A percentile compares a stretch with the other conserved stretches of the same genome.
These are phyloP conservation scores for Lepidium africanum DNA, from an alignment of 345 rosid genomes.

Conservation along the genomic window DNA sequence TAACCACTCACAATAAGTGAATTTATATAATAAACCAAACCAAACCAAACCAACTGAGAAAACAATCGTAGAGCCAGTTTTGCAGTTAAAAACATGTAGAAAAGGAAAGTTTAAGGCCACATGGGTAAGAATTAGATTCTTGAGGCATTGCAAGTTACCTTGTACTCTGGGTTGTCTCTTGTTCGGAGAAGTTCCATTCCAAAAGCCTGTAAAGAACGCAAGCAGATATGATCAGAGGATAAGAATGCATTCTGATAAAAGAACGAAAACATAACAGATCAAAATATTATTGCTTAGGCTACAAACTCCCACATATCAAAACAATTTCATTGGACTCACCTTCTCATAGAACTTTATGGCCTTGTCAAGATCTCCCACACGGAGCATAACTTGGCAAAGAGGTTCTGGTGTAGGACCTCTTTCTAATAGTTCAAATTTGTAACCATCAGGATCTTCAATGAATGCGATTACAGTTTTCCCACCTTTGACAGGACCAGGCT, in stretches of 20 bases:
- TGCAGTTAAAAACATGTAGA: background rate
- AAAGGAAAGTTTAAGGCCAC: background rate
- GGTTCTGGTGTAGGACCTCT: constrained; percentile 99
- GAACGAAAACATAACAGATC: background rate
- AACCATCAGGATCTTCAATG: constrained; percentile 96
- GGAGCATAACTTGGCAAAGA: constrained; percentile 97
- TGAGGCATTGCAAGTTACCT: constrained; percentile 40
- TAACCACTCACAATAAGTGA: background rate
- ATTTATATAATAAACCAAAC: background rate
- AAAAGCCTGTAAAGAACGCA: constrained; percentile 53
- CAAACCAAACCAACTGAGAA: background rate
- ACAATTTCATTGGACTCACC: constrained; percentile 34
- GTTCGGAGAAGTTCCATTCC: constrained; percentile 97
- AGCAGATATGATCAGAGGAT: background rate
- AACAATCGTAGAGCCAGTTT: background rate
- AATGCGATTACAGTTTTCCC: constrained; percentile 88
- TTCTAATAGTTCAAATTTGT: constrained; percentile 92
- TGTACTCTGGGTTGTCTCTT: constrained; percentile 87
- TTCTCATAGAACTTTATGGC: constrained; percentile 86
- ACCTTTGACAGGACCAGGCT: constrained; percentile 94
- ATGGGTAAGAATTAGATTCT: background rate
- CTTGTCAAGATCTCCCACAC: constrained; percentile 93
- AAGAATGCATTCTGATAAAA: constrained; percentile 4
- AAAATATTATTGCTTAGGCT: background rate
- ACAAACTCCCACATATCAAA: background rate